phyloP scores from a whole-genome alignment of 108 stramenopile species.

The Epithemia pelagica region DNA sequence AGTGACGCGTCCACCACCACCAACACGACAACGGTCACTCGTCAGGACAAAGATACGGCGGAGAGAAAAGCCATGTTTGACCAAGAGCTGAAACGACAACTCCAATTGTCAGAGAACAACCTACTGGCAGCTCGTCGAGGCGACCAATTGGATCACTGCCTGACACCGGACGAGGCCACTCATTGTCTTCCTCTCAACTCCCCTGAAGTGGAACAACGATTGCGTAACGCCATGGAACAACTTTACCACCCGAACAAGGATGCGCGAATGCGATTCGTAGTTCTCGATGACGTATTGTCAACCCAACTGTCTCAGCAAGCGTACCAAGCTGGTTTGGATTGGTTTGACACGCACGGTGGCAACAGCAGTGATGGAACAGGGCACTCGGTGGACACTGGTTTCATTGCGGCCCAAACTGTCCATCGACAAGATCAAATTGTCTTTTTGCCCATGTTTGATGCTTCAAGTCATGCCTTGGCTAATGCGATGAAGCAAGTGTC shows the following conservation, averaged over 20 bases:
- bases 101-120: background rate
- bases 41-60: background rate
- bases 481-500: background rate
- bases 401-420: background rate
- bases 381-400: background rate
- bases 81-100: background rate
- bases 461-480: background rate
- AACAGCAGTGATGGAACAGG: slow-evolving; percentile 3
- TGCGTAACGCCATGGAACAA: background rate
- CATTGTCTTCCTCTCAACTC: background rate
- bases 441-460: background rate
- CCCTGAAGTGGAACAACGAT: background rate
- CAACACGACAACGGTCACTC: too few relatives aligned
- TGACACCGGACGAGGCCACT: background rate
- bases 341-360: slow-evolving; percentile 1
- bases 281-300: background rate
- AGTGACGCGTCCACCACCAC: too few relatives aligned
- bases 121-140: background rate
- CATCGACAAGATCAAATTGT: background rate
- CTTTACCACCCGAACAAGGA: background rate
- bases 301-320: background rate
- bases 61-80: background rate
- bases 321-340: background rate
- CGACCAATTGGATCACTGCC: background rate
- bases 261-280: background rate